A percentile compares a stretch with the other conserved stretches of the same genome.
Evolutionary conservation across 2,329 filamentous ascomycete genomes (phyloP).

Genomic region (Daldinia sp.): DNA sequence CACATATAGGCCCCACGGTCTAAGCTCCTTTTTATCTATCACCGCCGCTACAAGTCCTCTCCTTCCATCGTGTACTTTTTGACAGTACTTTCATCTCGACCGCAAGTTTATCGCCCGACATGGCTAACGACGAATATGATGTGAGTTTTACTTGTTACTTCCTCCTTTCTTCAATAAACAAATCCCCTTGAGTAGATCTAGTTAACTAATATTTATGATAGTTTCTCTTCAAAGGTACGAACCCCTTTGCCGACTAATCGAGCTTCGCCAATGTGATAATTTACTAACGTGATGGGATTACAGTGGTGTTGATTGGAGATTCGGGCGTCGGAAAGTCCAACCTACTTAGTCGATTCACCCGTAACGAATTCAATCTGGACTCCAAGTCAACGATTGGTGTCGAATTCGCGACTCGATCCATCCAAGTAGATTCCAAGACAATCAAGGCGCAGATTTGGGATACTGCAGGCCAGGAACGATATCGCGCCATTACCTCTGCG

Average conservation of each 20-base stretch:
- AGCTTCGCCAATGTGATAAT: slow-evolving; percentile 42
- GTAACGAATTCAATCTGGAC: slow-evolving; percentile 99
- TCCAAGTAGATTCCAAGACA: slow-evolving; percentile 98
- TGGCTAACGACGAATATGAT: slow-evolving; percentile 99
- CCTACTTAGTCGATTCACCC: slow-evolving; percentile 98
- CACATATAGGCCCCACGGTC: slow-evolving; percentile 13
- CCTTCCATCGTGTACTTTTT: slow-evolving; percentile 17
- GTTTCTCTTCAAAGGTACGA: slow-evolving; percentile 98
- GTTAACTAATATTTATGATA: slow-evolving; percentile 56
- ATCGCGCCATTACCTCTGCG: slow-evolving; percentile 97
- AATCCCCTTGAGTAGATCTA: slow-evolving; percentile 3
- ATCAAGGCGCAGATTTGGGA: slow-evolving; percentile 99
- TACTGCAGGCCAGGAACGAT: slow-evolving; percentile 97
- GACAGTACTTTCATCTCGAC: slow-evolving; percentile 28
- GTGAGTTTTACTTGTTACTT: slow-evolving; percentile 64
- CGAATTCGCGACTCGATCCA: slow-evolving; percentile 97
- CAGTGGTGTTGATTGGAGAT: slow-evolving; percentile 98
- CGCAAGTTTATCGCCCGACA: slow-evolving; percentile 57
- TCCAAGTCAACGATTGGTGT: slow-evolving; percentile 99
- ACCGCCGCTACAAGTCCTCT: slow-evolving; percentile 3
- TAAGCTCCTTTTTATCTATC: slow-evolving; percentile 15
- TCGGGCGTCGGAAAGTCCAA: slow-evolving; percentile 99
- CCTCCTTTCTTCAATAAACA: slow-evolving; percentile 27
- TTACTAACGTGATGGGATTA: slow-evolving; percentile 43
- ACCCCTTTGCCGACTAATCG: slow-evolving; percentile 37